Evolutionary conservation across 805 yeast genomes (phyloP), one percentile per base, ranked within the genome.

Genomic region (Pichia eremophila): DNA sequence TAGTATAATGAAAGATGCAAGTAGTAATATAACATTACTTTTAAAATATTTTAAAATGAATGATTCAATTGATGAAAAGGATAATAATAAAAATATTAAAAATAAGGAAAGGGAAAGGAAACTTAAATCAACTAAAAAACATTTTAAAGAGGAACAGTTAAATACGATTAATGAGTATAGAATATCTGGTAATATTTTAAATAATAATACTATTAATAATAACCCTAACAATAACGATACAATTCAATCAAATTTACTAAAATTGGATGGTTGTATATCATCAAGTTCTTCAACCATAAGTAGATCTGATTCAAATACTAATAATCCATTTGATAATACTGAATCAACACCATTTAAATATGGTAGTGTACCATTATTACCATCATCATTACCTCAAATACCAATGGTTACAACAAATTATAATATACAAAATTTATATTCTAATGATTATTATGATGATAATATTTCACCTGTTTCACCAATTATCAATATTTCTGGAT

Each of bases 1-100:
- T 32, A 54, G 64, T 1, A 57, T 67, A 1, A 64, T 64, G 48
- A 60, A 57, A 48, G 58, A 69, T 47, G 59, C 66, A 9, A 57
- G 63, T 39, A 68, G 64, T 43, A 59, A 65, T 12, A 57, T 62
- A 3, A 59, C 57, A 19, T 59, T 67, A 11, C 52, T 67, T 25
- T 50, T 59, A 34, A 57, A 48, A 29, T 27, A 52, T 40, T 52
- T 52, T 27, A 52, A 47, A 39, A 42, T 43, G 36, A 10, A 14
- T 34, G 36, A 22, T 22, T 22, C 5, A 5, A 22, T 22, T 22
- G 5, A 34, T 34, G 36, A 32, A 12, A 7, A 12, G 7, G 11
- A 38, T 22, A 6, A 14, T 29, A 29, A 29, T 3, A 29, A 10
- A 29, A 29, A 8, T 29, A 5, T 29, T 11, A 29, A 29, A 22